Base-by-base conservation (phyloP, 257 asterid genomes). In the Rhazya stricta region DNA sequence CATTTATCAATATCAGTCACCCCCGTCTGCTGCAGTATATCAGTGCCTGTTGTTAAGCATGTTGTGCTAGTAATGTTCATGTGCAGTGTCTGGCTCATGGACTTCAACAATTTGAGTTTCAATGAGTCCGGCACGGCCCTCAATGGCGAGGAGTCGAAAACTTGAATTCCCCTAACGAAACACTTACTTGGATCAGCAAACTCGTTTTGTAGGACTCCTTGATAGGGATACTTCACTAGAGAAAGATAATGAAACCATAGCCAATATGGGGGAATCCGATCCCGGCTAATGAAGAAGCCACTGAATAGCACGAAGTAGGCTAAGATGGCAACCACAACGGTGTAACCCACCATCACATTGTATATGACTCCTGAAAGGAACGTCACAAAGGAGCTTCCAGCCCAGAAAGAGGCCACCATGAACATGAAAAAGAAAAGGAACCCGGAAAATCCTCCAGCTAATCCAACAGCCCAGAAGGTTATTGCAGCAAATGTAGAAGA, bases 191-290 rank as follows among this genome's bases (percentile, higher is more conserved):
- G 81, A 43, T 85, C 83, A 13, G 53, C 77, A 6, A 85, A 85
- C 5, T 85, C 86, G 45, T 85, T 85, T 13, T 82, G 84, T 6
- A 85, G 29, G 32, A 85, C 86, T 0, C 86, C 88, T 66, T 85
- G 84, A 34, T 67, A 85, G 1, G 88, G 88, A 71, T 85, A 85
- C 16, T 85, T 85, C 74, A 85, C 81, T 34, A 85, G 37, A 6
- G 88, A 85, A 32, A 63, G 67, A 21, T 85, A 85, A 42, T 82
- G 86, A 73, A 85, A 82, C 88, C 86, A 85, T 48, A 85, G 69
- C 88, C 84, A 85, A 23, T 85, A 85, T 36, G 72, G 48, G 3
- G 88, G 88, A 27, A 85, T 69, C 5, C 86, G 69, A 48, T 82
- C 86, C n/a, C 79, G 70, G 54, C 76, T 75, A 9, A 85, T 80